Evolutionary conservation across 495 filamentous ascomycete genomes (phyloP), one percentile per base, ranked within the genome.

Genomic region (Penicillium maclennaniae): DNA sequence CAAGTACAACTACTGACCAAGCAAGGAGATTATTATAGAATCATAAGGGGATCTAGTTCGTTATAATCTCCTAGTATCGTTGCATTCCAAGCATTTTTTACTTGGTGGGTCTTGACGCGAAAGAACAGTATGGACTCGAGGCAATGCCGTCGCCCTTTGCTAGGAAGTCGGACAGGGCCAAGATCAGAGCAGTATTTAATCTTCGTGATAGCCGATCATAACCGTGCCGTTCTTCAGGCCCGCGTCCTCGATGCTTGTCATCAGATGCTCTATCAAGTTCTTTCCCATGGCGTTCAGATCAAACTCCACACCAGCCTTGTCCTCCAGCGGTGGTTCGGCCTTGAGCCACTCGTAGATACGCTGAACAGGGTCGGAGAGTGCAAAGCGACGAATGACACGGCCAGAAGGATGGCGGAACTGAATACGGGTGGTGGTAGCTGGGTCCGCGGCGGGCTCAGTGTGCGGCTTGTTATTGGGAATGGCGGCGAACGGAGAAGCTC

Each of bases 271-370:
- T 43, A 96, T 88, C 50, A 98, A 65, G 57, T 97, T 91, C 61
- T 79, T 84, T 37, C 90, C 88, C 76, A 89, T 79, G 16, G 79
- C 81, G 61, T 90, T 87, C 50, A 98, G 79, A 60, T 96, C 93
- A 70, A 98, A 97, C 43, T 81, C 79, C 17, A 86, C 71, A 0
- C 87, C 89, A 31, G 82, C 82, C 68, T 92, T 92, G 45, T 86
- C 91, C 47, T 86, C 83, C 47, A 82, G 59, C 34, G 79, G 79
- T 37, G 74, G 76, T 25, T 89, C 84, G 5, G 91, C 87, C 71
- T 97, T 97, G 38, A 98, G 81, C 90, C 92, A 98, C 73, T 98
- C 93, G 64, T 92, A 98, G 31, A 98, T 82, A 12, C 89, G 80
- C 42, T 81, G 73, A 6, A 98, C 91, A 0, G 80, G 79, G 43